phyloP scores from a whole-genome alignment of 768 basidiomycete genomes.

The Termitomyces sp. region DNA sequence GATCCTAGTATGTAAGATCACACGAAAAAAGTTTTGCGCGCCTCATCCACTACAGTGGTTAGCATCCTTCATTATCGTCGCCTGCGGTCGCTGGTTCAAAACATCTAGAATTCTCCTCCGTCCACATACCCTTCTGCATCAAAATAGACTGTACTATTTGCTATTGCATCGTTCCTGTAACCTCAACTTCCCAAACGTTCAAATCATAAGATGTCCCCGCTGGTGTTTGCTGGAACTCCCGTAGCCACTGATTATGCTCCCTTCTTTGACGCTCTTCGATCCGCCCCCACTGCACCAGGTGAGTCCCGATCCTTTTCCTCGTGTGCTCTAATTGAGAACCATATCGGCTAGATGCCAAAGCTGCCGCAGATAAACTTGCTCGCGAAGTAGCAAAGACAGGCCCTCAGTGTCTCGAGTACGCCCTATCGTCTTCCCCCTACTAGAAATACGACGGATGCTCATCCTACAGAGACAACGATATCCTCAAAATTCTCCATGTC shows the following conservation, averaged over 20 bases:
- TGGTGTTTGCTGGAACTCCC: background rate
- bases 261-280: conserved; percentile 44
- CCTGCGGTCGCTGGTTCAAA: conserved; percentile 2
- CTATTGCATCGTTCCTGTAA: conserved; percentile 10
- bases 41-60: background rate
- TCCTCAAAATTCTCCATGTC: conserved; percentile 58
- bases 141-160: conserved; percentile 6
- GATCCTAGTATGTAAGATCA: conserved; percentile 5
- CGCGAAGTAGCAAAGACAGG: conserved; percentile 63
- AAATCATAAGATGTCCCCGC: background rate
- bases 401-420: conserved; percentile 54
- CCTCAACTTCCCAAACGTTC: conserved; percentile 1
- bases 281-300: conserved; percentile 63
- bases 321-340: conserved; percentile 4
- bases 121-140: conserved; percentile 5
- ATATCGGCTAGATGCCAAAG: conserved; percentile 68
- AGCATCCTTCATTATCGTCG: conserved; percentile 1
- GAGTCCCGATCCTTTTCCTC: conserved; percentile 8
- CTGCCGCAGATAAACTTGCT: conserved; percentile 74
- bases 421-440: background rate
- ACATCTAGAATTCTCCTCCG: background rate
- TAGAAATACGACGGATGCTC: background rate
- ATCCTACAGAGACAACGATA: conserved; percentile 44
- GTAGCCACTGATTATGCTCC: conserved; percentile 32
- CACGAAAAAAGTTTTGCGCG: conserved; percentile 6